Evolutionary conservation across 345 rosid species (phyloP).

Genomic region (Gossypium rotundifolium): DNA sequence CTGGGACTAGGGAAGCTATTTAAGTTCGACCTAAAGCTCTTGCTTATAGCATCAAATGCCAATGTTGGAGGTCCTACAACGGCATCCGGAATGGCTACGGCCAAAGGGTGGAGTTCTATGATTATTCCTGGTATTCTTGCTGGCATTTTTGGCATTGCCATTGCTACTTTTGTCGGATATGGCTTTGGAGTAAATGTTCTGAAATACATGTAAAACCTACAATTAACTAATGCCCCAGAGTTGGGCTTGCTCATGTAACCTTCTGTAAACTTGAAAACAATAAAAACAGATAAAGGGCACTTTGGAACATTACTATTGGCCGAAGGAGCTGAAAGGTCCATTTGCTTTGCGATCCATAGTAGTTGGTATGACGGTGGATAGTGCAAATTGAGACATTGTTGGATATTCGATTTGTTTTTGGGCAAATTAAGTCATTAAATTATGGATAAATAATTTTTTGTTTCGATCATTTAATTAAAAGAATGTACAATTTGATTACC

Average conservation of each 20-base stretch:
- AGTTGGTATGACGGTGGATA: too few species aligned
- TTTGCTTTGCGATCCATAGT: background rate
- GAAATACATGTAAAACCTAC: constrained; percentile 31
- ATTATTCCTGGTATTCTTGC: constrained; percentile 77
- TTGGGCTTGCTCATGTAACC: background rate
- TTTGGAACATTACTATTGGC: too few species aligned
- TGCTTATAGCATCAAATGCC: constrained; percentile 90
- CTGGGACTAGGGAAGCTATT: constrained; percentile 75
- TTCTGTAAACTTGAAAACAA: background rate
- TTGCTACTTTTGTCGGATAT: constrained; percentile 59
- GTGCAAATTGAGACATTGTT: too few species aligned
- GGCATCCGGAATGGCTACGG: constrained; percentile 89
- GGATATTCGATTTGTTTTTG: too few species aligned
- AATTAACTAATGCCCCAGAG: background rate
- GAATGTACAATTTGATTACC: too few species aligned
- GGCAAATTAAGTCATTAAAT: too few species aligned
- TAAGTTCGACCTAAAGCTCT: constrained; percentile 52
- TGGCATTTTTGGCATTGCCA: constrained; percentile 60
- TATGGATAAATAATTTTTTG: too few species aligned
- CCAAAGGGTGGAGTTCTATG: constrained; percentile 73
- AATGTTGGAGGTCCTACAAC: constrained; percentile 92
- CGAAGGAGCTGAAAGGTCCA: too few species aligned
- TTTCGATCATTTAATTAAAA: too few species aligned
- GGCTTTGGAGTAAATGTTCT: constrained; percentile 54
- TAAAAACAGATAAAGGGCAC: too few species aligned